phyloP scores from a whole-genome alignment of 2,329 filamentous ascomycete species.

The Pyricularia grisea region DNA sequence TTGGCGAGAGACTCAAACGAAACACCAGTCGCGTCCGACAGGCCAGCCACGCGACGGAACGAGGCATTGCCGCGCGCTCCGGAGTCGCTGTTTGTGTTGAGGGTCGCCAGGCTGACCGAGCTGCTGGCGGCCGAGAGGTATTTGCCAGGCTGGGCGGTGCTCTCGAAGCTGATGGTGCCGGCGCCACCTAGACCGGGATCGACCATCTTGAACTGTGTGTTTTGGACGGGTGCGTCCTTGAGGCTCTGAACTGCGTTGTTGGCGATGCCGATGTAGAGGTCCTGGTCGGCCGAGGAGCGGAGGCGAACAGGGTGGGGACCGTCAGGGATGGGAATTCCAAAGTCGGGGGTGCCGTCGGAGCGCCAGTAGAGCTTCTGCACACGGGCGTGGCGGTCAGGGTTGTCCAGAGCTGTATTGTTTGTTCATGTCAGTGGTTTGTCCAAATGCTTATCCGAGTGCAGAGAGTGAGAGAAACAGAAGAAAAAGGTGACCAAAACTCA shows the following conservation, averaged over 20 bases:
- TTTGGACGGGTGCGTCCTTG: conserved; percentile 7
- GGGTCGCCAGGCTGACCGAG: background rate
- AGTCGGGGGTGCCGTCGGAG: conserved; percentile 18
- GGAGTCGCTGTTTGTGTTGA: background rate
- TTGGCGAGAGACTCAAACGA: conserved; percentile 11
- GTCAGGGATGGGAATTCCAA: conserved; percentile 18
- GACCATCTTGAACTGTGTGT: conserved; percentile 16
- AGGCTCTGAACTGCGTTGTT: background rate
- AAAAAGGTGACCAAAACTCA: background rate
- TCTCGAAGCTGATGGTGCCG: conserved; percentile 15
- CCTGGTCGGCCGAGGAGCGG: conserved; percentile 8
- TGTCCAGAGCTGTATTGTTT: conserved; percentile 9
- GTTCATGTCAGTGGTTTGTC: background rate
- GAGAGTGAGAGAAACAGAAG: too few species aligned
- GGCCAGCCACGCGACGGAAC: conserved; percentile 11
- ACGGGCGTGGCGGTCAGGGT: conserved; percentile 13
- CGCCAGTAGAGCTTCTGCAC: conserved; percentile 22
- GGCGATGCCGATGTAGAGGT: conserved; percentile 10
- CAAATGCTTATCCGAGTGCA: background rate
- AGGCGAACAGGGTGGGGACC: conserved; percentile 11
- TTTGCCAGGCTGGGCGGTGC: conserved; percentile 13
- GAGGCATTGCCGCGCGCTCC: conserved; percentile 7
- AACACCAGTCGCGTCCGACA: conserved; percentile 19
- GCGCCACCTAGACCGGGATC: conserved; percentile 13
- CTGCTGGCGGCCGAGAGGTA: conserved; percentile 9